These are phyloP conservation scores for Coemansia sp. DNA, from an alignment of 371 early-diverging fungal genomes.

Conservation along the genomic window DNA sequence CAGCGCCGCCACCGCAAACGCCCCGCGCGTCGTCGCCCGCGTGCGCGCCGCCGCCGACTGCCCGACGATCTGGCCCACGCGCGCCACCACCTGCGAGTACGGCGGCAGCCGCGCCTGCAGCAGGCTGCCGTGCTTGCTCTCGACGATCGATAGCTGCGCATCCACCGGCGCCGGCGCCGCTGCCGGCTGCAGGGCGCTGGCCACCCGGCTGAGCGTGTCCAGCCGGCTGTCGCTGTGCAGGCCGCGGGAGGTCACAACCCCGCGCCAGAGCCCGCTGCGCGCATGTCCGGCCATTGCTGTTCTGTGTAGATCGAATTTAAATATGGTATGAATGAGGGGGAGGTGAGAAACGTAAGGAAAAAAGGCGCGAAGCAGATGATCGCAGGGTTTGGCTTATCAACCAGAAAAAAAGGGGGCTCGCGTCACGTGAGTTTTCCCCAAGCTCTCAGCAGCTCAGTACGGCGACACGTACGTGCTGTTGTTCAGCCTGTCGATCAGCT, in stretches of 20 bases:
- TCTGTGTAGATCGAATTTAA: too few relatives aligned
- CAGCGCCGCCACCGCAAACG: slow-evolving; percentile 25
- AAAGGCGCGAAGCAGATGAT: too few relatives aligned
- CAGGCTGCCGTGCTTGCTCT: slow-evolving; percentile 23
- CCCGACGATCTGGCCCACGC: slow-evolving; percentile 33
- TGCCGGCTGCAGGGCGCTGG: slow-evolving; percentile 23
- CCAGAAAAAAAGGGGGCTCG: too few relatives aligned
- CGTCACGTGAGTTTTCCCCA: too few relatives aligned
- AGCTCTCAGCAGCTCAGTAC: slow-evolving; percentile 12
- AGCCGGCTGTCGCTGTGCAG: too few relatives aligned
- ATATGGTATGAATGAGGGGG: too few relatives aligned
- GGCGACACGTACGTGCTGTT: slow-evolving; percentile 50
- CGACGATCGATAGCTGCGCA: slow-evolving; percentile 30
- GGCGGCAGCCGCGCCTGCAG: slow-evolving; percentile 38
- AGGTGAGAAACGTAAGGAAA: too few relatives aligned
- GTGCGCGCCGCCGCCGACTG: slow-evolving; percentile 19
- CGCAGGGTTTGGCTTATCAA: too few relatives aligned
- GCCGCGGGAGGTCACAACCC: too few relatives aligned
- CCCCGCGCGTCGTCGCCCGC: slow-evolving; percentile 16
- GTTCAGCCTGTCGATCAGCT: slow-evolving; percentile 44
- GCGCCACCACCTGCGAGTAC: slow-evolving; percentile 33
- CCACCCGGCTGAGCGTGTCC: slow-evolving; percentile 1
- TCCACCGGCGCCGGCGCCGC: slow-evolving; percentile 26
- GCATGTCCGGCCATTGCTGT: too few relatives aligned
- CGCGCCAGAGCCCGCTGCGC: too few relatives aligned